Base-by-base conservation (phyloP, 805 yeast species). In the Lipomyces sp. region DNA sequence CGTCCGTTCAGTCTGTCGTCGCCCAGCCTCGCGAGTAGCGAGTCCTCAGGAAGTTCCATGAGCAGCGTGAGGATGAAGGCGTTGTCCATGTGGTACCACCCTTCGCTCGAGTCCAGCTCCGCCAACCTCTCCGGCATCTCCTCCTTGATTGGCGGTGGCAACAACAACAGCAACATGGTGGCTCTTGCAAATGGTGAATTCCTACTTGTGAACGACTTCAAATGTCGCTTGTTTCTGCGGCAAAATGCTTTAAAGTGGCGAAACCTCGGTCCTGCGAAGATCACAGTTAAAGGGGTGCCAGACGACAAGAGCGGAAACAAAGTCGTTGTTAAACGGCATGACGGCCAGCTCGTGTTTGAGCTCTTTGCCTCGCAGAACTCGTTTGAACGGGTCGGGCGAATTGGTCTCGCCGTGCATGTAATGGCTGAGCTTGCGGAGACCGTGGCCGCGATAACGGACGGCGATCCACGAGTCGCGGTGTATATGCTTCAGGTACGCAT, bases 401-500 rank as follows among this genome's bases (percentile, higher is more conserved):
- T 48, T 18, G 59, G 62, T 2, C 28, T 60, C 4, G 51, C 59
- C 3, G 35, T 59, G 13, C 47, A 51, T 23, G 50, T 52, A 4
- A 38, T 51, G 18, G 52, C 46, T 35, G 45, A 46, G 26, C 33
- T 41, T 6, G 37, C 54, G 1, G 55, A 43, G 19, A 16, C 29
- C 4, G 50, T 32, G 4, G 46, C 36, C 11, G 40, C 51, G 16
- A 24, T 42, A 10, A 23, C 42, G n/a, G 52, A 48, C 31, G 47
- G 40, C n/a, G 54, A 44, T 8, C 37, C 53, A 2, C 45, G 51
- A 18, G 22, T 44, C n/a, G 60, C 59, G 2, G 58, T 58, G 6
- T 62, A 62, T 40, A 51, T 65, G 59, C 37, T 65, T 28, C 68
- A 65, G 54, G 58, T 65, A 45, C 50, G 53, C 10, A n/a, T n/a